Evolutionary conservation across 2,329 filamentous ascomycete species (phyloP), one percentile per base, ranked within the genome.

Genomic region (Fusarium solani-melongenae): DNA sequence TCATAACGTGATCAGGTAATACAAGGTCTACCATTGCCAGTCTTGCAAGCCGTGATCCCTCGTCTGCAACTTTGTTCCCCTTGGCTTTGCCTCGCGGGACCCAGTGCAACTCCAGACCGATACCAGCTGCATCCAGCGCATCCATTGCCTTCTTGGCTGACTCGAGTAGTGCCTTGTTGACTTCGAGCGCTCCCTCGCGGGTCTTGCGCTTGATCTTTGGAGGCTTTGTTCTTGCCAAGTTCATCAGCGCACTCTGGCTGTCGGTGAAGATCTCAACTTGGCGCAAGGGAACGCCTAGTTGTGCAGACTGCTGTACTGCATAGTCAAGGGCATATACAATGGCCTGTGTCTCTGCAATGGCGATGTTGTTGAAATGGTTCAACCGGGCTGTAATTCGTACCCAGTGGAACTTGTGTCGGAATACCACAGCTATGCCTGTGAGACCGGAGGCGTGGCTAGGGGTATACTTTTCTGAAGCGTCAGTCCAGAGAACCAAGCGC

Each of bases 61-160:
- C 22, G 27, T 71, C 61, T 17, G 71, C 75, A 5, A 74, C 12
- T 1, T 36, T 60, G 20, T 66, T 74, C 5, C 75, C 74, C 6
- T 22, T 34, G 9, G 55, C n/a, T 14, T 22, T 17, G 5, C 36
- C 55, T 14, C 72, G 59, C 5, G 72, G 74, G 15, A 74, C 65
- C 75, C 74, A 77, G 55, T 71, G 74, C 9, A 77, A 39, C 38
- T 76, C 66, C 12, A 65, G 11, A 5, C 38, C n/a, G 9, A 69
- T 59, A 8, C 66, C 60, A 9, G 46, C 38, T 6, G n/a, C 24
- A 22, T 49, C 20, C 2, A 75, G 60, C 14, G 20, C 24, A 17
- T 41, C 2, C 10, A 60, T 31, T 49, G 29, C 36, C 46, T 7
- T 38, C 11, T 14, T 24, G 11, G 56, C n/a, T 34, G 29, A 15